Evolutionary conservation across 2,329 filamentous ascomycete species (phyloP), one percentile per base, ranked within the genome.

Genomic region (Dendrostoma leiphaemia): DNA sequence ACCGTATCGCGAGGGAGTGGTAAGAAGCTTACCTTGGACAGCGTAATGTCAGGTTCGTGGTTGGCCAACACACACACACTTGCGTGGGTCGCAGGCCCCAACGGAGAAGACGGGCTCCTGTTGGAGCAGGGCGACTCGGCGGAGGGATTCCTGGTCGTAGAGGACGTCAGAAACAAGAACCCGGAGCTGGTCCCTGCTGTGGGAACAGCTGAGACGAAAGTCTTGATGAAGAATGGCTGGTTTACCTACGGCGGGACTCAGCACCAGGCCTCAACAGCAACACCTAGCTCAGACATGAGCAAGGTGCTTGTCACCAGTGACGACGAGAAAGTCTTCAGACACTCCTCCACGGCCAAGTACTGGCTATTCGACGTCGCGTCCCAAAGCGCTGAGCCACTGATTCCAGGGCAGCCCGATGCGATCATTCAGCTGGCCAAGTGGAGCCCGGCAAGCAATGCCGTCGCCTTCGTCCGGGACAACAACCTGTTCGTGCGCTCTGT

Each of bases 381-480:
- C 1, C 92, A 97, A 68, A 80, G 74, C 1, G 89, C 81, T 1
- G 81, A 96, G 69, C 85, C 94, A 1, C 74, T 99, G 49, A 84
- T 97, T 60, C 88, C 90, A 0, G 75, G 74, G 2, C 77, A 89
- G 45, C 78, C 82, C 2, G 71, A 83, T 12, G 83, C 79, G 17
- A 80, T 83, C 44, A 79, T 97, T 23, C 92, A 97, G 71, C 79
- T 96, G 51, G 94, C 93, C 7, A 84, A 83, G 29, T 97, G 93
- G 92, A 95, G 90, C 53, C 94, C 94, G 1, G 81, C 84, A 49
- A 92, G 91, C 60, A 85, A 97, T 69, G 87, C 91, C 1, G 73
- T 99, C 3, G 89, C 90, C n/a, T 99, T 93, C 69, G 95, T 92
- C 1, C 80, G 88, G 60, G 81, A 91, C 58, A 97, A 99, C 73